Conservation (phyloP, 2,329 filamentous ascomycete genomes). For the Colletotrichum magnum region DNA sequence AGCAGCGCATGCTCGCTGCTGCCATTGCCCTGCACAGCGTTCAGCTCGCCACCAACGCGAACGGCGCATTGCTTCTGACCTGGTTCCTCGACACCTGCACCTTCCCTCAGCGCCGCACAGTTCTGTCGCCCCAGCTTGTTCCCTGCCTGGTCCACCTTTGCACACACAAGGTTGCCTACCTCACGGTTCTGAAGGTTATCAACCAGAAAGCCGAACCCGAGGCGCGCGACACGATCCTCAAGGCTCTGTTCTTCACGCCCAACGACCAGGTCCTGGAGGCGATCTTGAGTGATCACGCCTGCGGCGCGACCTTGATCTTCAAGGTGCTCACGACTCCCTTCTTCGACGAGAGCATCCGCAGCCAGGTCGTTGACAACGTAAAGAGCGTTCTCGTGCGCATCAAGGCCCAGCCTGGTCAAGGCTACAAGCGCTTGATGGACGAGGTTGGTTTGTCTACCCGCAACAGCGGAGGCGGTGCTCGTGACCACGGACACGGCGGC, state of each 20-base stretch:
- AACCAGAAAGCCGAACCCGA: slow-evolving; percentile 97
- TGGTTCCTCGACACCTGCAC: slow-evolving; percentile 99
- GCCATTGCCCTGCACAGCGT: slow-evolving; percentile 97
- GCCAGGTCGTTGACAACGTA: slow-evolving; percentile 91
- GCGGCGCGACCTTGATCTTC: slow-evolving; percentile 96
- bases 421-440: slow-evolving; percentile 99
- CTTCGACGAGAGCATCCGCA: slow-evolving; percentile 91
- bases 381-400: slow-evolving; percentile 89
- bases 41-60: slow-evolving; percentile 95
- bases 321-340: slow-evolving; percentile 98
- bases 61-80: slow-evolving; percentile 92
- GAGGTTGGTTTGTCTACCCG: slow-evolving; percentile 91
- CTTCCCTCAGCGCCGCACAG: slow-evolving; percentile 90
- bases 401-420: slow-evolving; percentile 94
- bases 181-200: slow-evolving; percentile 97
- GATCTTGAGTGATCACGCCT: slow-evolving; percentile 91
- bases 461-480: slow-evolving; percentile 58
- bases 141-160: slow-evolving; percentile 95
- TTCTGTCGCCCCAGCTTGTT: slow-evolving; percentile 91
- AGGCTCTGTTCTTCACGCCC: slow-evolving; percentile 91
- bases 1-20: slow-evolving; percentile 94
- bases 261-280: slow-evolving; percentile 90
- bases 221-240: slow-evolving; percentile 89
- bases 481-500: slow-evolving; percentile 55
- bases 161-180: slow-evolving; percentile 98